Conservation (phyloP, 2,329 filamentous ascomycete species). For the Aspergillus oerlinghausenensis region DNA sequence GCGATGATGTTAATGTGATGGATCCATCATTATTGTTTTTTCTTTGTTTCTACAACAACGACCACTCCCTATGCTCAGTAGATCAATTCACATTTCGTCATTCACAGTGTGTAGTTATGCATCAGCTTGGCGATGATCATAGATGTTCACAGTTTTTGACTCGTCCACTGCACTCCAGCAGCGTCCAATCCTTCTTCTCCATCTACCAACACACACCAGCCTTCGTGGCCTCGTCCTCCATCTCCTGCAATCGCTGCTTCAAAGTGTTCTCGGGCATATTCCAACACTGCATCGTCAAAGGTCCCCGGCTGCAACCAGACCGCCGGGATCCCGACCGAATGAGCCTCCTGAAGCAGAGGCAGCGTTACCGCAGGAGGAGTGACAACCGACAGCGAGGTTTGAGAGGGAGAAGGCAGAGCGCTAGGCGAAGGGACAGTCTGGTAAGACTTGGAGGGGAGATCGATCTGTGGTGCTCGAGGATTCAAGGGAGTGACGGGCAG, state of each 20-base stretch:
- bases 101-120: neutral
- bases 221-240: constrained; percentile 63
- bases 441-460: constrained; percentile 56
- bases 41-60: neutral
- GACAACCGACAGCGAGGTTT: constrained; percentile 78
- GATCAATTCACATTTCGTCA: neutral
- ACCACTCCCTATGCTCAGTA: neutral
- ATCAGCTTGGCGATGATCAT: constrained; percentile 14
- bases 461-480: constrained; percentile 62
- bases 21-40: neutral
- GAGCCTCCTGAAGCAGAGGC: constrained; percentile 71
- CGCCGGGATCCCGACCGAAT: constrained; percentile 64
- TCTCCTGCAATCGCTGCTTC: constrained; percentile 63
- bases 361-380: constrained; percentile 77
- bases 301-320: constrained; percentile 91
- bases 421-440: constrained; percentile 62
- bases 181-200: constrained; percentile 57
- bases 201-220: constrained; percentile 85
- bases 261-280: constrained; percentile 66
- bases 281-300: constrained; percentile 71
- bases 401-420: constrained; percentile 59
- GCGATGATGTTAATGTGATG: neutral
- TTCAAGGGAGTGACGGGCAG: constrained; percentile 82
- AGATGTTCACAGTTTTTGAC: constrained; percentile 37
- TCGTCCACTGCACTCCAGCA: constrained; percentile 53